Conservation (phyloP, 306 rosid genomes). For the Cotoneaster glaucophyllus region DNA sequence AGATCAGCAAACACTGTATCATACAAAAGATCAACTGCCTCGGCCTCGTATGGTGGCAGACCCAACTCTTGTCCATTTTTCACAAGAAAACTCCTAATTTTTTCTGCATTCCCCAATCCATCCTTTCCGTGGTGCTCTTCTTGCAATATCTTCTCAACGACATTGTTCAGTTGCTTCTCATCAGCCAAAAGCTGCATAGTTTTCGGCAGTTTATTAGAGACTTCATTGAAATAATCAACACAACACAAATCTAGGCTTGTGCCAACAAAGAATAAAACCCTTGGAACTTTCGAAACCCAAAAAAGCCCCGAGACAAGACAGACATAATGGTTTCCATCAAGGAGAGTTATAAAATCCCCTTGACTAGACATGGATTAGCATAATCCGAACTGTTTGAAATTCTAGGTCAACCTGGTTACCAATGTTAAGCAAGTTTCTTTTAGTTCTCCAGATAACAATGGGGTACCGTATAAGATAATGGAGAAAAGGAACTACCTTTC, state of each 20-base stretch:
- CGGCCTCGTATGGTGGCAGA: slow-evolving; percentile 52
- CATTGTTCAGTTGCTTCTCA: slow-evolving; percentile 53
- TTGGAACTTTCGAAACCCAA: background rate
- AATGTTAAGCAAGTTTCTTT: background rate
- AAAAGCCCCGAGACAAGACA: background rate
- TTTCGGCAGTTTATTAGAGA: background rate
- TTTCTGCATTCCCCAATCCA: slow-evolving; percentile 24
- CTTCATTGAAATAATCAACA: background rate
- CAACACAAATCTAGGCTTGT: no score
- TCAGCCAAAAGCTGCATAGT: slow-evolving; percentile 60
- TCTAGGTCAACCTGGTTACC: background rate
- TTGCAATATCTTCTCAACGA: slow-evolving; percentile 39
- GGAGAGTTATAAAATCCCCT: background rate
- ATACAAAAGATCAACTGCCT: slow-evolving; percentile 55
- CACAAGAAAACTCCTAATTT: slow-evolving; percentile 54
- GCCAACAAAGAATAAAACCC: background rate
- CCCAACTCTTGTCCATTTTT: slow-evolving; percentile 54
- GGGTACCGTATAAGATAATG: background rate
- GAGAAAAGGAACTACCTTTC: slow-evolving; percentile 46
- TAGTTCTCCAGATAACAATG: background rate
- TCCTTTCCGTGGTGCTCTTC: slow-evolving; percentile 40
- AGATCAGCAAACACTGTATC: slow-evolving; percentile 63
- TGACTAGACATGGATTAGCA: background rate
- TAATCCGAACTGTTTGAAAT: background rate
- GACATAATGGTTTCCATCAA: background rate